Conservation (phyloP, 305 asterid species). For the Fraxinus nigra region DNA sequence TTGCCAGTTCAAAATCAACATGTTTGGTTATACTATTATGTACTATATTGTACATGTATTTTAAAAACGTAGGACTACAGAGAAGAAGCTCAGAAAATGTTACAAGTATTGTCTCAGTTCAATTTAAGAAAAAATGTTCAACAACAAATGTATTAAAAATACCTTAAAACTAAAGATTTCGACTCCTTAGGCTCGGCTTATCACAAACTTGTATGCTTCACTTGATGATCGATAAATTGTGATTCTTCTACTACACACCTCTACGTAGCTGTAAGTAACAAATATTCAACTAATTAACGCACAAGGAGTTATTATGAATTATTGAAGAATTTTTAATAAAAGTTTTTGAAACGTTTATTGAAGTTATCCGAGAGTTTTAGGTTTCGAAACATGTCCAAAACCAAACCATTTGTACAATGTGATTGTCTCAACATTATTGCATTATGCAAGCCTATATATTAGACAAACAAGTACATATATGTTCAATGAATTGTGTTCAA, state of each 20-base stretch:
- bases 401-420: background rate
- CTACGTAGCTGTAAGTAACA: background rate
- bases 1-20: background rate
- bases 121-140: background rate
- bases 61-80: background rate
- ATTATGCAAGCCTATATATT: background rate
- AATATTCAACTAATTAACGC: background rate
- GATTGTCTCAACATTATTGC: background rate
- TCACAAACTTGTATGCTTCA: background rate
- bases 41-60: slow-evolving; percentile 16
- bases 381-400: no score
- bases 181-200: background rate
- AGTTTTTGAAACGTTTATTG: background rate
- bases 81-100: background rate
- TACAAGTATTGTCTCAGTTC: background rate
- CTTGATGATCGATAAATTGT: background rate
- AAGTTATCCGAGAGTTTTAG: background rate
- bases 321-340: background rate
- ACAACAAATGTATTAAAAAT: background rate
- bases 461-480: background rate
- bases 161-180: background rate
- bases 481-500: background rate
- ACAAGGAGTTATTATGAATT: background rate
- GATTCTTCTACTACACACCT: background rate
- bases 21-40: slow-evolving; percentile 17